A percentile compares a stretch with the other conserved stretches of the same genome.
These are phyloP conservation scores for Cryphonectria carpinicola DNA, from an alignment of 2,329 filamentous ascomycete genomes.

Conservation along the genomic window DNA sequence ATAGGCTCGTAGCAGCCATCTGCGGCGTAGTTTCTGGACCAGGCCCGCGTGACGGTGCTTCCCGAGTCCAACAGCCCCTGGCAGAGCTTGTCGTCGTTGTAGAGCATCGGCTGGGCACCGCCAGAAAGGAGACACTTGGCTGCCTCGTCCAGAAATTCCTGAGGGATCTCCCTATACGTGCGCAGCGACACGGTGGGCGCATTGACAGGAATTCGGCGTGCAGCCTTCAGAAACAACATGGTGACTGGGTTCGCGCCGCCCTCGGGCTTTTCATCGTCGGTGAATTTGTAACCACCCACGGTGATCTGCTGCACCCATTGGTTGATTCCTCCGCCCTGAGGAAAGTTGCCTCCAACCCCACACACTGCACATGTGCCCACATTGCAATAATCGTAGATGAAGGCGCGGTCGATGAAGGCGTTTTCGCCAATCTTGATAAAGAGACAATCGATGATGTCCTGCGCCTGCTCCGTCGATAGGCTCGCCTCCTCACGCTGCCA, in stretches of 20 bases:
- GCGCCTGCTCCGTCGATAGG: slow-evolving; percentile 14
- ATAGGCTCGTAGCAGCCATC: slow-evolving; percentile 23
- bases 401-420: slow-evolving; percentile 22
- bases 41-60: slow-evolving; percentile 11
- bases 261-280: slow-evolving; percentile 9
- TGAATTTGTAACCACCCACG: slow-evolving; percentile 22
- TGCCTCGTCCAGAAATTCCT: slow-evolving; percentile 19
- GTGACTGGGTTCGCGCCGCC: slow-evolving; percentile 22
- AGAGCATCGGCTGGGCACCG: slow-evolving; percentile 22
- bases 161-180: slow-evolving; percentile 11
- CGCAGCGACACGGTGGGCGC: slow-evolving; percentile 23
- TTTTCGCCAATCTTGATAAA: slow-evolving; percentile 27
- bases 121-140: slow-evolving; percentile 21
- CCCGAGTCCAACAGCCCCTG: slow-evolving; percentile 16
- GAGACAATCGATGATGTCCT: slow-evolving; percentile 27
- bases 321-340: slow-evolving; percentile 23
- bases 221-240: slow-evolving; percentile 24
- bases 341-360: slow-evolving; percentile 19
- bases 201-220: slow-evolving; percentile 25
- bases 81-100: slow-evolving; percentile 26
- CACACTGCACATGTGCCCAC: slow-evolving; percentile 20
- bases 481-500: slow-evolving; percentile 11
- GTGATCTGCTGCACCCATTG: slow-evolving; percentile 28
- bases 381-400: slow-evolving; percentile 23
- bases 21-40: slow-evolving; percentile 22